Percentiles rank a stretch among this genome's conserved stretches.
Conservation (phyloP, 129 eudicot species). For the Lonicera japonica region DNA sequence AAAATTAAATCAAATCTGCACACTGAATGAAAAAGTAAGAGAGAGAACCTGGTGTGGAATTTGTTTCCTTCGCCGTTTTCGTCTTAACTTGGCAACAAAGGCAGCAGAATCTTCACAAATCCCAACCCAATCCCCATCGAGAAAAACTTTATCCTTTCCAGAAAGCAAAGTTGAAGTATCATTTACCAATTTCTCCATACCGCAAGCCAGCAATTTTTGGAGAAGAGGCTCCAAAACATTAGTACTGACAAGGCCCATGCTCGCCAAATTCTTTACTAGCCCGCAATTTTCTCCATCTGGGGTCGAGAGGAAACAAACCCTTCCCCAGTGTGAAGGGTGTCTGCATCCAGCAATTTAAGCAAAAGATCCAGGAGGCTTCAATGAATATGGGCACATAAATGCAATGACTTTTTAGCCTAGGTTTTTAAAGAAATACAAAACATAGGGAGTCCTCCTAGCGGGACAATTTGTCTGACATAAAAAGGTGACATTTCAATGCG, state of each 20-base stretch:
- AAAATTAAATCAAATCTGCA: background rate
- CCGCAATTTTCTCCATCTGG: constrained; percentile 98
- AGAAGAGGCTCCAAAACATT: constrained; percentile 27
- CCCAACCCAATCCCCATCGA: constrained; percentile 93
- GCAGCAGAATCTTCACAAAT: constrained; percentile 51
- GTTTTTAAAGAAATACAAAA: no score
- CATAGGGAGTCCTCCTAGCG: no score
- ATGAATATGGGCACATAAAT: no score
- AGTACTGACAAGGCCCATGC: constrained; percentile 75
- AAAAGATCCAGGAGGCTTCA: no score
- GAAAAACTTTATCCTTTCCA: constrained; percentile 53
- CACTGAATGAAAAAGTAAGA: background rate
- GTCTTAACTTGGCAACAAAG: constrained; percentile 62
- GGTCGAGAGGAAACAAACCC: constrained; percentile 73
- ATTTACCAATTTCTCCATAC: constrained; percentile 62
- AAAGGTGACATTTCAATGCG: no score
- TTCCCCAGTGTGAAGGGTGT: constrained; percentile 98
- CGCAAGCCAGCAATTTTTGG: constrained; percentile 39
- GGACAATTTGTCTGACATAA: no score
- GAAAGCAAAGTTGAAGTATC: constrained; percentile 35
- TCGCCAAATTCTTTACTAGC: constrained; percentile 77
- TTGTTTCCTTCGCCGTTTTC: constrained; percentile 52
- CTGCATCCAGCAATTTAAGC: constrained; percentile 43
- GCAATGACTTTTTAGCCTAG: no score
- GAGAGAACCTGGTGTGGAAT: constrained; percentile 59